Evolutionary conservation across 2,329 filamentous ascomycete genomes (phyloP).

Genomic region (Beauveria medogensis): DNA sequence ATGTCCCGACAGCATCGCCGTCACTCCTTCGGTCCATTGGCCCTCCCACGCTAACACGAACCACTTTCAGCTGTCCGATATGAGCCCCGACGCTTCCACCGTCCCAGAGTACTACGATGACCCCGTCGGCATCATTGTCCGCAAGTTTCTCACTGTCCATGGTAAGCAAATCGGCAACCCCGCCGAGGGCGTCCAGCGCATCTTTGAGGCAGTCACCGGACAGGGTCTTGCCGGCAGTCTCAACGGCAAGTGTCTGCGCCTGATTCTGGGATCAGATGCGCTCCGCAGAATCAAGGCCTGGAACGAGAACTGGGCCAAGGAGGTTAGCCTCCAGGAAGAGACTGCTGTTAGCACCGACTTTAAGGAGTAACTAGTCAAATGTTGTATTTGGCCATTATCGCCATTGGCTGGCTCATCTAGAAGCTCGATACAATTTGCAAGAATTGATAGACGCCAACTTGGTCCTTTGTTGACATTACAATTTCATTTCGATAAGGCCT

Average conservation of each 20-base stretch:
- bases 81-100: slow-evolving; percentile 15
- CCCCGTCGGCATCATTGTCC: slow-evolving; percentile 18
- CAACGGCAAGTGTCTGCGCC: not conserved
- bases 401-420: too few species aligned
- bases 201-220: slow-evolving; percentile 44
- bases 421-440: too few species aligned
- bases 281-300: slow-evolving; percentile 21
- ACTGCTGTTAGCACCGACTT: slow-evolving; percentile 1
- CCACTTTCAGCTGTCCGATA: not conserved
- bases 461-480: too few species aligned
- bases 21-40: too few species aligned
- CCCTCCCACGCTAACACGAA: not conserved
- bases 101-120: slow-evolving; percentile 22
- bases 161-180: slow-evolving; percentile 33
- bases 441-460: too few species aligned
- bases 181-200: slow-evolving; percentile 27
- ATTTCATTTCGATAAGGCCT: too few species aligned
- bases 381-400: not conserved
- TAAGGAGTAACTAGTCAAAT: not conserved
- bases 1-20: too few species aligned
- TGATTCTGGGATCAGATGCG: slow-evolving; percentile 27
- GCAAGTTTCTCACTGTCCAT: slow-evolving; percentile 19
- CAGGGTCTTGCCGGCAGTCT: slow-evolving; percentile 21
- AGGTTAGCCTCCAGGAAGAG: slow-evolving; percentile 8
- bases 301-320: slow-evolving; percentile 12